Conservation (phyloP, 1,284 basidiomycete genomes). For the Ceratobasidium sp. region DNA sequence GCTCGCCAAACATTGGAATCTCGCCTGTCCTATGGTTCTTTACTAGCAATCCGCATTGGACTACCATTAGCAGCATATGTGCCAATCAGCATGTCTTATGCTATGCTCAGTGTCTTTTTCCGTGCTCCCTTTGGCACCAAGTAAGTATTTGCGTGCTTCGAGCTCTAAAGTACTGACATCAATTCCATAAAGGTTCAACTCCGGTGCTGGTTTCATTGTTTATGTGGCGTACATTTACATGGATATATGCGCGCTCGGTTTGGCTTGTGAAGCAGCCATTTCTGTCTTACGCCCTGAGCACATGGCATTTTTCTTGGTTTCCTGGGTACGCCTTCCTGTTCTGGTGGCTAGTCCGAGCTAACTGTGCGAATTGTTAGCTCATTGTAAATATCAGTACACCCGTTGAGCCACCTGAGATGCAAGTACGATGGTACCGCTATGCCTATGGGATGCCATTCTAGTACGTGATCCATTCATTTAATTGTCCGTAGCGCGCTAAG, state of each 20-base stretch:
- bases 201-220: not conserved
- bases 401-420: constrained; percentile 13
- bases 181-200: not conserved
- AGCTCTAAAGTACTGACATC: not conserved
- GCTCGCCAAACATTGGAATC: constrained; percentile 42
- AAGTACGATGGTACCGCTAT: constrained; percentile 51
- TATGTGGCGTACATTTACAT: constrained; percentile 5
- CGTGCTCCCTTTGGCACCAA: not conserved
- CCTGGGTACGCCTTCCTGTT: constrained; percentile 49
- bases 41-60: constrained; percentile 52
- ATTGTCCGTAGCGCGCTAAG: not conserved
- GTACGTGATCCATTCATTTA: constrained; percentile 45
- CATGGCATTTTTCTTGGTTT: constrained; percentile 2
- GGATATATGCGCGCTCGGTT: constrained; percentile 5
- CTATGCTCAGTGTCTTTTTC: not conserved
- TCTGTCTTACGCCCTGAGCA: not conserved
- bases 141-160: not conserved
- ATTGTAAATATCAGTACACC: constrained; percentile 7
- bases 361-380: not conserved
- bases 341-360: constrained; percentile 56
- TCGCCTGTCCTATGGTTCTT: constrained; percentile 52
- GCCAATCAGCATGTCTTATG: constrained; percentile 44
- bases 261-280: constrained; percentile 2
- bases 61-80: constrained; percentile 53
- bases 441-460: constrained; percentile 56